Evolutionary conservation across 805 yeast species (phyloP).

Genomic region (Sporopachydermia lactativora): DNA sequence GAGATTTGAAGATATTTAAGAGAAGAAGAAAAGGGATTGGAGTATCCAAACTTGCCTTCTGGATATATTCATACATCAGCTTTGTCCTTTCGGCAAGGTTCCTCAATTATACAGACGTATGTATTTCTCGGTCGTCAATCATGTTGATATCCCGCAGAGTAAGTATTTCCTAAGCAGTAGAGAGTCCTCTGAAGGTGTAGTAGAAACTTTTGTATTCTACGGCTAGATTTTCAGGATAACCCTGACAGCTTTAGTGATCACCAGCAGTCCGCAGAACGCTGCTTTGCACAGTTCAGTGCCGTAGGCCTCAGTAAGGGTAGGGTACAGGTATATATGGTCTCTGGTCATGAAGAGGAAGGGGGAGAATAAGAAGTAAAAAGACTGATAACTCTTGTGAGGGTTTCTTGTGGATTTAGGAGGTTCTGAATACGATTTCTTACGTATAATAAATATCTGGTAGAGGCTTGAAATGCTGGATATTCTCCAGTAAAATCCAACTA

Average conservation of each 20-base stretch:
- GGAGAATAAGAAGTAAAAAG: too few species aligned
- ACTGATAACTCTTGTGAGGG: too few species aligned
- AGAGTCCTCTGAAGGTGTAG: slow-evolving; percentile 78
- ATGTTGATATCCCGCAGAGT: slow-evolving; percentile 55
- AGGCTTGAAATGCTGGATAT: too few species aligned
- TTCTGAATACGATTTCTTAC: too few species aligned
- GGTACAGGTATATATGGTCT: slow-evolving; percentile 89
- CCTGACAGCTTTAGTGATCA: slow-evolving; percentile 92
- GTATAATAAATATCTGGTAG: too few species aligned
- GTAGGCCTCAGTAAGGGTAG: slow-evolving; percentile 92
- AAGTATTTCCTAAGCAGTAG: slow-evolving; percentile 58
- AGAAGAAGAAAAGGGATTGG: too few species aligned
- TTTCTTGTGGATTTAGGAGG: too few species aligned
- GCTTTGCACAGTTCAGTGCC: slow-evolving; percentile 97
- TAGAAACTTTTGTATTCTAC: slow-evolving; percentile 80
- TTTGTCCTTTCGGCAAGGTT: slow-evolving; percentile 83
- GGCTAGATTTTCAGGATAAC: slow-evolving; percentile 97
- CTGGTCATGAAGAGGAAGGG: too few species aligned
- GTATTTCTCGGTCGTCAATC: slow-evolving; percentile 42
- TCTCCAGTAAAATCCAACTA: too few species aligned
- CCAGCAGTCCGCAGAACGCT: slow-evolving; percentile 86
- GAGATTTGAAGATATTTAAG: too few species aligned
- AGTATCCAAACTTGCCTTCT: slow-evolving; percentile 20
- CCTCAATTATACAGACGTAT: slow-evolving; percentile 89
- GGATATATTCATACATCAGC: slow-evolving; percentile 46